Conservation (phyloP, 2,329 filamentous ascomycete genomes). For the Xylaria sp. region DNA sequence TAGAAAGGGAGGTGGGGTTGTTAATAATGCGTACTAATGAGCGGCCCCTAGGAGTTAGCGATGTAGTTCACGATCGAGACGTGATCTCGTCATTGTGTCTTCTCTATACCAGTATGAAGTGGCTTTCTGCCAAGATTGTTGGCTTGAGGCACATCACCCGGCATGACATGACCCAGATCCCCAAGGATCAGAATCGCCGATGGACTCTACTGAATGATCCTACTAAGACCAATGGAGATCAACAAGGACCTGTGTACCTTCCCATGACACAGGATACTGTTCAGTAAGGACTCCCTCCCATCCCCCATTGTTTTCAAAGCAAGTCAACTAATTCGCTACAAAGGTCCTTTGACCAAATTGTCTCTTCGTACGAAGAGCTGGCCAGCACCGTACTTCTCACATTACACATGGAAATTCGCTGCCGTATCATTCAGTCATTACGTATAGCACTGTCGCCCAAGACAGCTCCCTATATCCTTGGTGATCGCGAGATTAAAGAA, state of each 20-base stretch:
- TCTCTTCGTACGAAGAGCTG: slow-evolving; percentile 76
- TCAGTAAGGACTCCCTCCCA: slow-evolving; percentile 50
- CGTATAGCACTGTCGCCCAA: slow-evolving; percentile 55
- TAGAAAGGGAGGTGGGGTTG: slow-evolving; percentile 57
- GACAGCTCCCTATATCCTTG: slow-evolving; percentile 56
- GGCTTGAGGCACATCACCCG: slow-evolving; percentile 76
- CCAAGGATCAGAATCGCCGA: slow-evolving; percentile 59
- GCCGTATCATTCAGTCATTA: slow-evolving; percentile 77
- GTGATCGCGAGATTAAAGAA: slow-evolving; percentile 67
- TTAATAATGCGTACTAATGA: slow-evolving; percentile 55
- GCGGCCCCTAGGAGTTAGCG: slow-evolving; percentile 63
- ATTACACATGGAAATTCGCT: slow-evolving; percentile 82
- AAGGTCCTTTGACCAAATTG: slow-evolving; percentile 79
- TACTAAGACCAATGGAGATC: slow-evolving; percentile 51
- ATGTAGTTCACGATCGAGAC: slow-evolving; percentile 86
- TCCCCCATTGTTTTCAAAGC: background rate
- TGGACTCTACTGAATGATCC: slow-evolving; percentile 77
- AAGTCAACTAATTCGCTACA: slow-evolving; percentile 9
- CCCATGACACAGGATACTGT: slow-evolving; percentile 84
- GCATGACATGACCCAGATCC: slow-evolving; percentile 54
- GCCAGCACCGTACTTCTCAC: slow-evolving; percentile 75
- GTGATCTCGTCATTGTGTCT: slow-evolving; percentile 79
- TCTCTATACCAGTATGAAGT: slow-evolving; percentile 96
- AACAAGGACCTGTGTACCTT: slow-evolving; percentile 65
- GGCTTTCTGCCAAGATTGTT: slow-evolving; percentile 80